These are phyloP conservation scores for Phytopythium chamaehyphon DNA, from an alignment of 352 stramenopile genomes.

Conservation along the genomic window DNA sequence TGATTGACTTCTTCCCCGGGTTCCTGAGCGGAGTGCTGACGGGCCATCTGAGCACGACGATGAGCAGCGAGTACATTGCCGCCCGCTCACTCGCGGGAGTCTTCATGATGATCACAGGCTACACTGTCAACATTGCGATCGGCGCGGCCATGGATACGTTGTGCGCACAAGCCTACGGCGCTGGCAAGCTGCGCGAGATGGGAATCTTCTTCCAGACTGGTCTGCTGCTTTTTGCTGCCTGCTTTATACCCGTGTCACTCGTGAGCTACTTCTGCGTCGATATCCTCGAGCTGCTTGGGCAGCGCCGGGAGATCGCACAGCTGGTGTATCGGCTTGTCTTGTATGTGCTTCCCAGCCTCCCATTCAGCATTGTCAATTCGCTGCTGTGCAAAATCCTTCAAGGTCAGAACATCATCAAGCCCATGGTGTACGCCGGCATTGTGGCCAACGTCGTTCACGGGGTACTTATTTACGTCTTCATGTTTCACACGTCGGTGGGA, in stretches of 20 bases:
- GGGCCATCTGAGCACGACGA: constrained; percentile 49
- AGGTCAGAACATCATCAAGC: constrained; percentile 79
- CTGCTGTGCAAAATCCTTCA: constrained; percentile 80
- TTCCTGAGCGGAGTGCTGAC: constrained; percentile 69
- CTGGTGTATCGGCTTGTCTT: constrained; percentile 65
- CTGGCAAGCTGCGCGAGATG: constrained; percentile 83
- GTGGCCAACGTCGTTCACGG: constrained; percentile 78
- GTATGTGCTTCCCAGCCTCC: constrained; percentile 71
- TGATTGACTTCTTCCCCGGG: constrained; percentile 65
- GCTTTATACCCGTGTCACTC: constrained; percentile 55
- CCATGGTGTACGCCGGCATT: constrained; percentile 78
- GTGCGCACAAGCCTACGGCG: constrained; percentile 77
- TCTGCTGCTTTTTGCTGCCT: constrained; percentile 55
- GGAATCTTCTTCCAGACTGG: constrained; percentile 87
- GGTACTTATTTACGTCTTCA: constrained; percentile 80
- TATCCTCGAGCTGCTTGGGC: constrained; percentile 69
- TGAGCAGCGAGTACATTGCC: constrained; percentile 78
- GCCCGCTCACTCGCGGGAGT: constrained; percentile 65
- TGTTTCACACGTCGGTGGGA: constrained; percentile 72
- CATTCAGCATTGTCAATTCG: constrained; percentile 78
- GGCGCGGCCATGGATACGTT: constrained; percentile 89
- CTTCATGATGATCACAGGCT: constrained; percentile 82
- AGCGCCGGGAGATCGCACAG: constrained; percentile 59
- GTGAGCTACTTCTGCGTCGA: constrained; percentile 75
- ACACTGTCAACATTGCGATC: constrained; percentile 79